Base-by-base conservation (phyloP, 2,329 filamentous ascomycete genomes). In the Aspergillus hiratsukae region DNA sequence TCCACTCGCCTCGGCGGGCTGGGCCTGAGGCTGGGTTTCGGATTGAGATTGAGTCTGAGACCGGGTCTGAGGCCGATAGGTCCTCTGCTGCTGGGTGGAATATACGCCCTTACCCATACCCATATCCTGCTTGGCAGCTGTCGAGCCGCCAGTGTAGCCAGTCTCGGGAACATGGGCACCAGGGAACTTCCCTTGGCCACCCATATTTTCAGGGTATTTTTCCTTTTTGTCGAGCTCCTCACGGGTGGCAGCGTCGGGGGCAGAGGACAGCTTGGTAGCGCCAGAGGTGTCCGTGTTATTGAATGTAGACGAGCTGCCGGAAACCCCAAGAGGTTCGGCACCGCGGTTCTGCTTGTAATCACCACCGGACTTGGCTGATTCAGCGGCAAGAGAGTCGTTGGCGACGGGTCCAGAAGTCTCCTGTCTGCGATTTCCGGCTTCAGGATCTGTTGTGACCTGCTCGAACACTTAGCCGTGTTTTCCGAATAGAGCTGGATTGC, bases 311-410 rank as follows among this genome's bases (percentile, higher is more conserved):
- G 79, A 78, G n/a, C 65, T 63, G 45, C 81, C 81, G 8, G 76
- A 74, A 51, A 85, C 81, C 14, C 73, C 69, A 31, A 76, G 75
- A 5, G 78, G 77, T 43, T 79, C 76, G 19, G 80, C 78, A 59
- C 81, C 77, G 25, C 79, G 76, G 73, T 90, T 89, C 55, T 80
- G 71, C 43, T 81, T 76, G 65, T 89, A 90, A 11, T 72, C 76
- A 61, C 88, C 89, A 56, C 80, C 80, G 23, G 76, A 63, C 49
- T 78, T 75, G 57, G 84, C 74, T 0, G 89, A 94, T 66, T 93
- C 87, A 57, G 85, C 87, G 10, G 90, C 90, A 4, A 95, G 84
- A 6, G 89, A 93, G 73, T 88, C 88, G 14, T 81, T 77, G 48
- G 81, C 75, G 1, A 93, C 80, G 27, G 78, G 66, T 52, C 90